These are phyloP conservation scores for Populus euphratica DNA, from an alignment of 345 rosid genomes.

Conservation along the genomic window DNA sequence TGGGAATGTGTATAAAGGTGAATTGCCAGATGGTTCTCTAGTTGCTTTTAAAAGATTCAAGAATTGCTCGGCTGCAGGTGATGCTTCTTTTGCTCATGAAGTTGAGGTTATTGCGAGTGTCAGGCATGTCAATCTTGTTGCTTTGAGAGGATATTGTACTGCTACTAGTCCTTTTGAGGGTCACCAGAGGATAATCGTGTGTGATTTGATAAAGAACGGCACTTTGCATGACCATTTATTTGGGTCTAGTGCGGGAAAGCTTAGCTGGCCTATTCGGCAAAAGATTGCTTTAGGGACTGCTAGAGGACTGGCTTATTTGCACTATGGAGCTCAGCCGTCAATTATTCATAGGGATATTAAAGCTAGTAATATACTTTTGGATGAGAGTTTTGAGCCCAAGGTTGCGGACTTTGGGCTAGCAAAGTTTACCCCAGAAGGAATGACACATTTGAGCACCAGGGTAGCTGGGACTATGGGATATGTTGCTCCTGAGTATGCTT, in stretches of 20 bases:
- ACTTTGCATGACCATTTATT: slow-evolving; percentile 80
- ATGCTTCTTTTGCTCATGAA: slow-evolving; percentile 64
- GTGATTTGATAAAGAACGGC: slow-evolving; percentile 79
- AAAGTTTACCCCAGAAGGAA: slow-evolving; percentile 73
- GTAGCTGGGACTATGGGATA: slow-evolving; percentile 98
- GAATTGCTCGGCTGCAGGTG: slow-evolving; percentile 81
- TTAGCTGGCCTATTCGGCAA: slow-evolving; percentile 78
- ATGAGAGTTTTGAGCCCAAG: slow-evolving; percentile 71
- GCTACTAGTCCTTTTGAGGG: slow-evolving; percentile 79
- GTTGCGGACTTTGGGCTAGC: slow-evolving; percentile 93
- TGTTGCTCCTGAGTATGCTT: slow-evolving; percentile 92
- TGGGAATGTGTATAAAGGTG: slow-evolving; percentile 81
- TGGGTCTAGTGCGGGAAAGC: slow-evolving; percentile 42
- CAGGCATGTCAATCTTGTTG: slow-evolving; percentile 79
- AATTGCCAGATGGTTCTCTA: slow-evolving; percentile 58
- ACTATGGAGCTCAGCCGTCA: slow-evolving; percentile 70
- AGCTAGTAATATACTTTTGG: slow-evolving; percentile 84
- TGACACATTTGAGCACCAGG: slow-evolving; percentile 85
- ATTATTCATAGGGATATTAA: slow-evolving; percentile 89
- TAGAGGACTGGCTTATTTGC: slow-evolving; percentile 81
- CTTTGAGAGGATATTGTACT: slow-evolving; percentile 76
- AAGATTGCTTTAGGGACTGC: slow-evolving; percentile 83
- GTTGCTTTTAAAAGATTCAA: slow-evolving; percentile 94
- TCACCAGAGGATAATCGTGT: slow-evolving; percentile 92
- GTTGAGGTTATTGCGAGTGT: slow-evolving; percentile 92